These are phyloP conservation scores for Arthrobotrys musiformis DNA, from an alignment of 2,329 filamentous ascomycete species.

Conservation along the genomic window DNA sequence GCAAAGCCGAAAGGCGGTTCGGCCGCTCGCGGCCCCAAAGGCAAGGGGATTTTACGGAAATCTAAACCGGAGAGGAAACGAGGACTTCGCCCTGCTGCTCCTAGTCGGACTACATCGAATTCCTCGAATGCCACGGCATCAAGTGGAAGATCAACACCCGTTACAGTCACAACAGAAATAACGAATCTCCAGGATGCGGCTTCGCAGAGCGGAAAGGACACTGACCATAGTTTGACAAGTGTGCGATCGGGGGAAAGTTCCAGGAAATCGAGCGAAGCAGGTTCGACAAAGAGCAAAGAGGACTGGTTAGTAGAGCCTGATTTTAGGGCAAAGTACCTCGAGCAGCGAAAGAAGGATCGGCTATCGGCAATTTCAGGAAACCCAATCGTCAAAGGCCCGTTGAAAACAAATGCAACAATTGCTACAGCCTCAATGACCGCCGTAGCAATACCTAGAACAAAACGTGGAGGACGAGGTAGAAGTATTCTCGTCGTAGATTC, in stretches of 20 bases:
- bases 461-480: conserved; percentile 56
- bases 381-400: conserved; percentile 49
- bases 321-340: conserved; percentile 59
- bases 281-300: conserved; percentile 48
- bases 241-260: conserved; percentile 26
- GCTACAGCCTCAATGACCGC: conserved; percentile 51
- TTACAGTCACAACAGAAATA: conserved; percentile 45
- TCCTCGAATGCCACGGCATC: conserved; percentile 50
- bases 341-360: conserved; percentile 56
- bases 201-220: conserved; percentile 41
- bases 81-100: conserved; percentile 7
- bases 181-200: conserved; percentile 41
- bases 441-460: conserved; percentile 46
- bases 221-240: conserved; percentile 38
- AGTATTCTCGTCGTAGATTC: conserved; percentile 58
- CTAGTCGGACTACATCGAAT: conserved; percentile 45
- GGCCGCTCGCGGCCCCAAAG: conserved; percentile 9
- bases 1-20: conserved; percentile 8
- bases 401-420: conserved; percentile 45
- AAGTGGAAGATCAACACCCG: conserved; percentile 41
- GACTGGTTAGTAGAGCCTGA: conserved; percentile 59
- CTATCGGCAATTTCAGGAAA: conserved; percentile 47
- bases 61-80: conserved; percentile 36
- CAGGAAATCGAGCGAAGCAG: conserved; percentile 31
- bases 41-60: conserved; percentile 36